Evolutionary conservation across 208 protist species (phyloP), one percentile per base, ranked within the genome.

Genomic region (Trypanosomatidae sp.): DNA sequence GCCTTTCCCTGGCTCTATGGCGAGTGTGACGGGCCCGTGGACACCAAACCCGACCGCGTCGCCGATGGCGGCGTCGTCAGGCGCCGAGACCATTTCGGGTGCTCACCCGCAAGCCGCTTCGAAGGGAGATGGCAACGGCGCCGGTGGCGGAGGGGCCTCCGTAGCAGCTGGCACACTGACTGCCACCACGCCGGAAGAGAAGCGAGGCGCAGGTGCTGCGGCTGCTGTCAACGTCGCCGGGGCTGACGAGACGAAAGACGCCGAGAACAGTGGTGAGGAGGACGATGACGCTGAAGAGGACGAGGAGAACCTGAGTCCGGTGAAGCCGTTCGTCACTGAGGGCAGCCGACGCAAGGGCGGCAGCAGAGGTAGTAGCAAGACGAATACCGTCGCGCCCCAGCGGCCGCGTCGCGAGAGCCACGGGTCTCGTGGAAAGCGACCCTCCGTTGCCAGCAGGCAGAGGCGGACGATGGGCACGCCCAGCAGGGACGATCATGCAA

Each of bases 41-140:
- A 80, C 76, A n/a, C 76, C 76, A 9, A 80, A 80, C 56, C 47
- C 39, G 39, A 44, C n/a, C 25, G 19, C n/a, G 71, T 25, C 12
- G 25, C 46, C 33, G 43, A 17, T 66, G 17, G 19, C n/a, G 28
- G 44, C 53, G 62, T 7, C 43, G 19, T 69, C 59, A 19, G 69
- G 64, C 50, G 56, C 49, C 13, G 74, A 76, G 30, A 62, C 25
- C 59, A 69, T 59, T 68, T 62, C 73, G 25, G 47, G 60, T 2
- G 79, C 67, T 12, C 75, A 73, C 43, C 79, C 79, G 8, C 64
- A 55, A 5, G 70, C 73, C 4, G 59, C 79, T 6, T 47, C 79
- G 66, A 83, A 75, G 62, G 64, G 78, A 58, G 52, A 10, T 53
- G 46, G 33, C 56, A 55, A 28, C 43, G 65, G n/a, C 58, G 43